These are phyloP conservation scores for Ceratocystis papillata DNA, from an alignment of 2,329 filamentous ascomycete species.

Conservation along the genomic window DNA sequence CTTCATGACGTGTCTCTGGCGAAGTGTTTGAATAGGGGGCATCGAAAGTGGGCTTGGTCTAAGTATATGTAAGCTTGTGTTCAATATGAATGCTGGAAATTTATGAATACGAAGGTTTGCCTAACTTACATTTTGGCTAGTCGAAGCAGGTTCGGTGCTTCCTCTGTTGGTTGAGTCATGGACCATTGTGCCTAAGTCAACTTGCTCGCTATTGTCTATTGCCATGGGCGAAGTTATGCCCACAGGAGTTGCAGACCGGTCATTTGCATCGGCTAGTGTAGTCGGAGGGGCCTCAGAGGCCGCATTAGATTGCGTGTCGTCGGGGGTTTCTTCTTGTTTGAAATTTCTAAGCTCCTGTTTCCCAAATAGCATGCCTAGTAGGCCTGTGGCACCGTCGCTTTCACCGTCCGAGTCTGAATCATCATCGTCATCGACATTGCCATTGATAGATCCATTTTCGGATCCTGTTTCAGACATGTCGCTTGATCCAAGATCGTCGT, in stretches of 20 bases:
- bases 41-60: background rate
- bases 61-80: background rate
- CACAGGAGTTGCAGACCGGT: background rate
- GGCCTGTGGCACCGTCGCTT: slow-evolving; percentile 37
- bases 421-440: slow-evolving; percentile 32
- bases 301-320: slow-evolving; percentile 15
- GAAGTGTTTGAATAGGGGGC: too few relatives aligned
- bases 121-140: background rate
- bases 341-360: slow-evolving; percentile 48
- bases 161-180: background rate
- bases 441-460: slow-evolving; percentile 35
- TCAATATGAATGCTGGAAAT: background rate
- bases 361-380: slow-evolving; percentile 49
- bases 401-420: slow-evolving; percentile 28
- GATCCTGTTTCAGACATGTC: slow-evolving; percentile 39
- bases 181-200: slow-evolving; percentile 22
- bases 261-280: background rate
- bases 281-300: background rate
- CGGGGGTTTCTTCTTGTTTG: slow-evolving; percentile 33
- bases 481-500: slow-evolving; percentile 33
- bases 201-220: slow-evolving; percentile 25
- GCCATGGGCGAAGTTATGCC: slow-evolving; percentile 7
- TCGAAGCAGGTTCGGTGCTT: background rate
- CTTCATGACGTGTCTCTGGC: background rate
- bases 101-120: too few relatives aligned